Evolutionary conservation across 345 rosid genomes (phyloP), one percentile per base, ranked within the genome.

Genomic region (Cochlearia excelsa): DNA sequence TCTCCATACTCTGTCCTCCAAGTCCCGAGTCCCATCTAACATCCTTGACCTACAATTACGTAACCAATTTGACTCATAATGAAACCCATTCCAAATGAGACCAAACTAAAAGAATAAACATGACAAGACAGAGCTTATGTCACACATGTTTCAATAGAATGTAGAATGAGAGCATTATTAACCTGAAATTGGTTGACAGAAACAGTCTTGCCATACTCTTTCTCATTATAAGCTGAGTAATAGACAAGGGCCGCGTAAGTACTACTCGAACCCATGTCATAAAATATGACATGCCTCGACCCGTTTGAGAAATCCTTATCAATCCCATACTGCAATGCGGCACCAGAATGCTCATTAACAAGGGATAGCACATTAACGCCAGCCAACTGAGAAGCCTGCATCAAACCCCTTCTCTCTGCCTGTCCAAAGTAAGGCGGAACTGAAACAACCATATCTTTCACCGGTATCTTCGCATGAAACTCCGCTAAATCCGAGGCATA

Each of bases 391-490:
- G 99, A 90, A 1, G 99, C 97, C 77, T 79, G 86, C 52, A 84
- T 42, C 82, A 94, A 67, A 11, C 88, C 99, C 46, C 79, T 81
- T 73, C 99, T 76, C 84, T 94, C 96, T 3, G 92, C 88, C 76
- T 94, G 99, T 54, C 97, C 97, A 72, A 85, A 90, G 64, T 90
- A 94, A 0, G 97, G 92, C 3, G 99, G 99, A 59, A 94, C 95
- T 1, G 80, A 73, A 41, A 94, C 75, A 52, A 94, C 97, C 46
- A 72, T 77, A 75, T 94, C 96, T 79, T 81, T 85, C 30, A 85
- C 82, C 0, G 61, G 55, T 9, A 78, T 63, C 59, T 86, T 94
- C 0, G 97, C 76, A 71, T 94, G 96, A 63, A 84, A 78, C 80
- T 85, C 96, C 0, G 93, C 97, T 69, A 94, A 68, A 70, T 79